Percentiles rank a stretch among this genome's conserved stretches.
Evolutionary conservation across 306 rosid species (phyloP).

Genomic region (Prinsepia uniflora): DNA sequence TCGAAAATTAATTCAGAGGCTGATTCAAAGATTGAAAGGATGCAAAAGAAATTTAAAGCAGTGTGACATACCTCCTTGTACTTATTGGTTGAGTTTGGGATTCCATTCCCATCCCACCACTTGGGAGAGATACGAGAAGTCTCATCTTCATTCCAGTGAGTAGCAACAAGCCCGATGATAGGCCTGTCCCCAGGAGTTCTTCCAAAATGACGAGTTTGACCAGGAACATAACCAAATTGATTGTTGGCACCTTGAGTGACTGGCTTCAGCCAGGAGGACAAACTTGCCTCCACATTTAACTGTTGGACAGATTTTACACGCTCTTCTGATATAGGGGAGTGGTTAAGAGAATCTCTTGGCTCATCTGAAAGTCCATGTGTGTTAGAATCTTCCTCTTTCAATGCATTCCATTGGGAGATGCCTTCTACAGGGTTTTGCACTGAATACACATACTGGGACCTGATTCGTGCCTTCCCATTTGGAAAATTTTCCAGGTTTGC

Average conservation of each 20-base stretch:
- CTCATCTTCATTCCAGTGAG: slow-evolving; percentile 68
- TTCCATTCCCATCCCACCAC: slow-evolving; percentile 84
- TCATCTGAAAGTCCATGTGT: slow-evolving; percentile 41
- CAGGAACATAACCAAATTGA: slow-evolving; percentile 24
- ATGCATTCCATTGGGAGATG: slow-evolving; percentile 35
- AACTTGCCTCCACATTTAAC: slow-evolving; percentile 53
- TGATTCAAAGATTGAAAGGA: slow-evolving; percentile 6
- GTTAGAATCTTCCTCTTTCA: slow-evolving; percentile 44
- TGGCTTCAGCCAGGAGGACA: slow-evolving; percentile 65
- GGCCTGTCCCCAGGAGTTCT: slow-evolving; percentile 66
- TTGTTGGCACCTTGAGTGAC: slow-evolving; percentile 35
- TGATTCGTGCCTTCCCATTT: slow-evolving; percentile 48
- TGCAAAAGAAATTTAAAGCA: slow-evolving; percentile 9
- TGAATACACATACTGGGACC: slow-evolving; percentile 68
- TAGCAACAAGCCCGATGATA: slow-evolving; percentile 66
- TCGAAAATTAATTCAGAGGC: slow-evolving; percentile 16
- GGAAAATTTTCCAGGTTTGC: slow-evolving; percentile 46
- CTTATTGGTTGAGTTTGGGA: slow-evolving; percentile 86
- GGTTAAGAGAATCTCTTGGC: slow-evolving; percentile 39
- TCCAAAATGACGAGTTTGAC: slow-evolving; percentile 30
- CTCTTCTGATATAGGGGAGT: slow-evolving; percentile 36
- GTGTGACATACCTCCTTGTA: slow-evolving; percentile 69
- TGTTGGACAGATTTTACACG: slow-evolving; percentile 37
- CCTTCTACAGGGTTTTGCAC: slow-evolving; percentile 40
- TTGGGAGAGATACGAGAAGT: slow-evolving; percentile 51